Percentiles rank a stretch among this genome's conserved stretches.
Conservation (phyloP, 306 rosid genomes). For the cucumber (Cucumis sativus) region Cucumber_9930_V3 NC_026659.2:26821001-26821500, state of each 20-base stretch:
- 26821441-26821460: neutral
- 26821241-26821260: constrained; percentile 47
- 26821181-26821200: constrained; percentile 53
- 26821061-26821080: neutral
- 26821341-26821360: too few species aligned
- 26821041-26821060: neutral
- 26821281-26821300: constrained; percentile 70
- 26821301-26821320: constrained; percentile 27
- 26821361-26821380: neutral
- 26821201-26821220: constrained; percentile 46
- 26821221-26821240: constrained; percentile 37
- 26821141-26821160: constrained; percentile 1
- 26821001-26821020: neutral
- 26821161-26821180: constrained; percentile 28
- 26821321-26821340: neutral
- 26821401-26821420: neutral
- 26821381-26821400: neutral
- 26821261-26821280: constrained; percentile 50
- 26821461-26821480: neutral
- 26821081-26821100: neutral
- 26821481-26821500: too few species aligned
- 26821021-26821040: neutral
- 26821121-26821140: neutral
- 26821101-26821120: neutral
- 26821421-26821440: neutral